phyloP scores from a whole-genome alignment of 352 stramenopile species.

The Plasmopara viticola region DNA sequence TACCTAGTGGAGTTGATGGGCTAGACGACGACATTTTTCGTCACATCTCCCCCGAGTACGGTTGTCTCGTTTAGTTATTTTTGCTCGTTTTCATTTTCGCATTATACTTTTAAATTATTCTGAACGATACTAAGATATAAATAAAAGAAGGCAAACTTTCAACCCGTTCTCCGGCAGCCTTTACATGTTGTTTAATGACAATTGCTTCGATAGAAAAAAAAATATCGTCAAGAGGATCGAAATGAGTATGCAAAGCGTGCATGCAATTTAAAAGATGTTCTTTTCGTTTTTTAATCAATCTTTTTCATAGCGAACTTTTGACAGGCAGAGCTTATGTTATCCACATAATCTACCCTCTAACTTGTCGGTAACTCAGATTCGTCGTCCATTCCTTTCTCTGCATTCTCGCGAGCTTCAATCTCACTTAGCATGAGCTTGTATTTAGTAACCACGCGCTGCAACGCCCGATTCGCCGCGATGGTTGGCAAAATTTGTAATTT shows the following conservation, averaged over 20 bases:
- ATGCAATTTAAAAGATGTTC: no score
- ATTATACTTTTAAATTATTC: neutral
- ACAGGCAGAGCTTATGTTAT: neutral
- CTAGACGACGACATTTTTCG: conserved; percentile 76
- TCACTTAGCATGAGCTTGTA: conserved; percentile 81
- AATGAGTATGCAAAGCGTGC: no score
- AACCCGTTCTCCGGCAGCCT: no score
- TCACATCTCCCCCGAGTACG: conserved; percentile 80
- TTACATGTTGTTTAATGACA: no score
- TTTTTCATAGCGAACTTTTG: no score
- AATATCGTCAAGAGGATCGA: no score
- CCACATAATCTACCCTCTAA: neutral
- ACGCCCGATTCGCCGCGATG: conserved; percentile 69
- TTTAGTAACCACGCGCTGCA: conserved; percentile 79
- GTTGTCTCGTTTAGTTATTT: conserved; percentile 55
- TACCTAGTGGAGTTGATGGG: conserved; percentile 19
- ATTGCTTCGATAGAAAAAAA: no score
- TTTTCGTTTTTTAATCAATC: no score
- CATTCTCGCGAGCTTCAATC: conserved; percentile 40
- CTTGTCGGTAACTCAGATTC: conserved; percentile 7
- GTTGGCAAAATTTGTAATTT: conserved; percentile 64
- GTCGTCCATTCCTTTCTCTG: conserved; percentile 14
- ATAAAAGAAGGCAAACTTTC: neutral
- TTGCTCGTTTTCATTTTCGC: neutral
- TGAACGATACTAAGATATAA: neutral